Base-by-base conservation (phyloP, 2,329 filamentous ascomycete genomes). In the Myriosclerotinia curreyana region DNA sequence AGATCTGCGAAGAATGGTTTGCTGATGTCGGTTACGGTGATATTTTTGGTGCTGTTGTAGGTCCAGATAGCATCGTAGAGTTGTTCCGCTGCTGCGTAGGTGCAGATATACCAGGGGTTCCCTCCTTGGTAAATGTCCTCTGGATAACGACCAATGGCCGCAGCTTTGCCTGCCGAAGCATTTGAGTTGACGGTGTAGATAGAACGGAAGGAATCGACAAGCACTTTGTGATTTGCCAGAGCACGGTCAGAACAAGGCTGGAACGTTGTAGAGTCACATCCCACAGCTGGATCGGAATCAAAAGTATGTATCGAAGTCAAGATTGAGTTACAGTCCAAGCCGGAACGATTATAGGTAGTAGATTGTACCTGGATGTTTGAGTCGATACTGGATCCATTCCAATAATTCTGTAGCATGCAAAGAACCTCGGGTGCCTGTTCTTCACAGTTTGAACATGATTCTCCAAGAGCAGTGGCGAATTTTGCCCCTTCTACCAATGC, bases 381-480 rank as follows among this genome's bases (percentile, higher is more conserved):
- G 59, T 86, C 77, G 42, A 89, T 81, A 67, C 86, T 91, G 49
- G 80, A 81, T 6, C 82, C 81, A 11, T 79, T 79, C 91, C 91
- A 95, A 79, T 90, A 95, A n/a, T 76, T 82, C 71, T 92, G 88
- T 64, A 90, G 75, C 75, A 89, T 90, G 77, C 90, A 92, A 2
- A 91, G 81, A 1, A 92, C 77, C 62, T 90, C 82, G 0, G 89
- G 87, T 0, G 89, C 87, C 65, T 89, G 81, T 11, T 36, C 22
- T 12, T 82, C 81, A 72, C 88, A 93, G 50, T 79, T 80, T 1
- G 78, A 74, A 72, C 86, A 89, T 3, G 81, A 81, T 56, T 83
- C 79, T 20, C 85, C 84, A 2, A 94, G 79, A 20, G 79, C 77
- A 22, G 77, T 76, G 2, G 90, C 89, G n/a, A 94, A 81, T 2